Evolutionary conservation across 192 early-diverging fungal genomes (phyloP).

Genomic region (Geranomyces michiganensis): DNA sequence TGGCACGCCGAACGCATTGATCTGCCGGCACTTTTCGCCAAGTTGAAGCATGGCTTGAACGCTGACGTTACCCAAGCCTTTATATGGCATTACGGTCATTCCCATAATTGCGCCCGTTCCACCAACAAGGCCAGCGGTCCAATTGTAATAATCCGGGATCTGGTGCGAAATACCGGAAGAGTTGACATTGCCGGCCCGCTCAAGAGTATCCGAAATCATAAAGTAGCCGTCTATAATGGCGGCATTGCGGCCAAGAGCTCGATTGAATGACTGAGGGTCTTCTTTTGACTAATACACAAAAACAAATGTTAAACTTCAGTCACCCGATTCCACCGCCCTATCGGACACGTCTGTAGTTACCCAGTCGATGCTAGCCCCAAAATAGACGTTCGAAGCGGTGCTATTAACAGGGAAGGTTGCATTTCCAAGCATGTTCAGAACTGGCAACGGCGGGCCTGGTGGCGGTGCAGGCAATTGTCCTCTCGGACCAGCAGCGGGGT

Average conservation of each 20-base stretch:
- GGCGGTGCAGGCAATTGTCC: conserved; percentile 28
- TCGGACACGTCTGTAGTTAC: conserved; percentile 14
- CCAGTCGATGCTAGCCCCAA: conserved; percentile 45
- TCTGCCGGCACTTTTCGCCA: conserved; percentile 27
- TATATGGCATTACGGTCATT: conserved; percentile 39
- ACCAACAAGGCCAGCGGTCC: conserved; percentile 33
- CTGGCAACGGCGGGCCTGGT: conserved; percentile 38
- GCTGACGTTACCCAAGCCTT: conserved; percentile 28
- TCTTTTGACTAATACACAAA: conserved; percentile 24
- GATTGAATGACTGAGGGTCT: conserved; percentile 38
- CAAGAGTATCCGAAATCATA: conserved; percentile 18
- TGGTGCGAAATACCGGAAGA: conserved; percentile 24
- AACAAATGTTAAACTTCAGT: neutral
- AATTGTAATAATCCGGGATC: conserved; percentile 31
- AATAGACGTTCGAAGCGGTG: conserved; percentile 17
- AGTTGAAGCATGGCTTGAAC: conserved; percentile 17
- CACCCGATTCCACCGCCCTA: neutral
- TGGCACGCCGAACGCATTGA: conserved; percentile 32
- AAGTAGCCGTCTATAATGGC: conserved; percentile 39
- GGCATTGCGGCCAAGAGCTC: conserved; percentile 17
- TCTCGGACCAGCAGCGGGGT: conserved; percentile 28
- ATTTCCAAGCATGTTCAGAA: conserved; percentile 21
- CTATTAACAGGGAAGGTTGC: neutral
- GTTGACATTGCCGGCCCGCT: conserved; percentile 24
- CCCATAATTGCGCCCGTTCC: conserved; percentile 41